These are phyloP conservation scores for Pholiota conissans DNA, from an alignment of 768 basidiomycete genomes.

Conservation along the genomic window DNA sequence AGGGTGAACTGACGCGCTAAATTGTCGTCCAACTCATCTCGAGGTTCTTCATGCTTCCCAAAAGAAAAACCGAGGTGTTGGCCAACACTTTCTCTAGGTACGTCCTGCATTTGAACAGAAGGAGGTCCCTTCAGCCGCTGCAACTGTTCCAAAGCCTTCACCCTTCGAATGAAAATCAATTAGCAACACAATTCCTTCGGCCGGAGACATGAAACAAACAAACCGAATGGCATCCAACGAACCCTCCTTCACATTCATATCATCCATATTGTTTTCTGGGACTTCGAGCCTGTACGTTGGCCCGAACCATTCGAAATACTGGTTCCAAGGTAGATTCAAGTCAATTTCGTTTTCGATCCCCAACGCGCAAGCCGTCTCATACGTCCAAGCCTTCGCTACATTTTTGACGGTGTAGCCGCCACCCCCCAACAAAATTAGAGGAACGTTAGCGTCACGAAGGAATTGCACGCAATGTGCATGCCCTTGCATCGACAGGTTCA, in stretches of 20 bases:
- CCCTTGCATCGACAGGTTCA: slow-evolving; percentile 94
- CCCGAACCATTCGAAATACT: slow-evolving; percentile 97
- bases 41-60: slow-evolving; percentile 42
- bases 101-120: slow-evolving; percentile 82
- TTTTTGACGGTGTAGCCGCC: slow-evolving; percentile 99
- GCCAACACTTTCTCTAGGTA: slow-evolving; percentile 70
- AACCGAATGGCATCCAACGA: slow-evolving; percentile 81
- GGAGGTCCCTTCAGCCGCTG: slow-evolving; percentile 65
- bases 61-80: slow-evolving; percentile 62
- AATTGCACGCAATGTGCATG: slow-evolving; percentile 92
- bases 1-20: slow-evolving; percentile 59
- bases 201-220: slow-evolving; percentile 21
- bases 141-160: slow-evolving; percentile 40
- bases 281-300: slow-evolving; percentile 94
- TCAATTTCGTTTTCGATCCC: slow-evolving; percentile 80
- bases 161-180: slow-evolving; percentile 18
- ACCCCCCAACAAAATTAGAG: slow-evolving; percentile 89
- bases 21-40: slow-evolving; percentile 65
- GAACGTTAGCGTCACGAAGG: slow-evolving; percentile 78
- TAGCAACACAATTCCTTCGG: not conserved
- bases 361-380: slow-evolving; percentile 93
- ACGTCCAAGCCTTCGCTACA: slow-evolving; percentile 92
- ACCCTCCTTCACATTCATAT: slow-evolving; percentile 80
- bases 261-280: slow-evolving; percentile 90
- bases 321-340: slow-evolving; percentile 78